Evolutionary conservation across 2,329 filamentous ascomycete species (phyloP), one percentile per base, ranked within the genome.

Genomic region (Xylariaceae sp.): DNA sequence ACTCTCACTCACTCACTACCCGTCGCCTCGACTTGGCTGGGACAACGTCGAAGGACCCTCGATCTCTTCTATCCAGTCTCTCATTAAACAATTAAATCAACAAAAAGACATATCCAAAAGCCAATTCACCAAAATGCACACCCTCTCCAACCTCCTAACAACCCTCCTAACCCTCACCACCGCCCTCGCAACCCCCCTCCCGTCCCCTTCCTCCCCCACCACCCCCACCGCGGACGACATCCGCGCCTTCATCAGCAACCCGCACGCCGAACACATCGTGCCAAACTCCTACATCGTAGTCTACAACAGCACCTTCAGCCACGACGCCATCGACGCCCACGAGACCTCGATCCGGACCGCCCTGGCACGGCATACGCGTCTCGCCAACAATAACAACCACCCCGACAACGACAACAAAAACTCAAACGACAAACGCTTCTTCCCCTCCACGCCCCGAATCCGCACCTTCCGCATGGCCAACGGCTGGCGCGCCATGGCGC

Each of bases 251-350:
- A 72, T 86, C 66, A 72, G 73, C 66, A 86, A 85, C 68, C 70
- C 76, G 2, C 71, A 77, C 37, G 78, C 77, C 57, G 65, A 65
- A 8, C 74, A 83, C 66, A 72, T 80, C 60, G 78, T 87, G 52
- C 73, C 80, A 41, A 80, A 82, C 73, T 76, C 77, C 53, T 88
- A 85, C 72, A 87, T 88, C 62, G 83, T 87, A 57, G 83, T 88
- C 59, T 87, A 86, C 76, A 83, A 86, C 71, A 76, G 75, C 64
- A 79, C 77, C 57, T 79, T 78, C 65, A 75, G 73, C 62, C 73
- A 78, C 18, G 77, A 76, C 13, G 73, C 74, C 44, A 79, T 87
- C 66, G 71, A 74, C 44, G 73, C 77, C 53, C 81, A 84, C 70
- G 74, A 82, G 67, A 71, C 75, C 37, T 75, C 72, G 58, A 76